These are phyloP conservation scores for Talaromyces marneffei DNA, from an alignment of 2,329 filamentous ascomycete species.

Conservation along the genomic window DNA sequence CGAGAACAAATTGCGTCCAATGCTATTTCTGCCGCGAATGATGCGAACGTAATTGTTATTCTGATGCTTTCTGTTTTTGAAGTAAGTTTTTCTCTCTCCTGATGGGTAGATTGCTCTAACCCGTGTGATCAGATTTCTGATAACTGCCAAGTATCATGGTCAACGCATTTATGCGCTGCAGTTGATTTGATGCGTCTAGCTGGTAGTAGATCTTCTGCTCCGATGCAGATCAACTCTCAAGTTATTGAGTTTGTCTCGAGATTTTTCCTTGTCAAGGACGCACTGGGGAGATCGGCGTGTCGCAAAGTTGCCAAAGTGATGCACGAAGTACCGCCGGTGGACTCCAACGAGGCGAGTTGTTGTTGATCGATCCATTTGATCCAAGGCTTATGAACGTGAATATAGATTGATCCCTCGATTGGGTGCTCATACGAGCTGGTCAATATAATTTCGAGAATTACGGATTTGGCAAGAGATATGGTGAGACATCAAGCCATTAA, in stretches of 20 bases:
- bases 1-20: conserved; percentile 12
- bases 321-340: conserved; percentile 9
- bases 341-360: conserved; percentile 12
- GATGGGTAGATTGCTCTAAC: background rate
- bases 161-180: conserved; percentile 14
- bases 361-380: no score
- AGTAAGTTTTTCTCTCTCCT: background rate
- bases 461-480: conserved; percentile 14
- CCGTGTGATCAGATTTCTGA: conserved; percentile 12
- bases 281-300: conserved; percentile 16
- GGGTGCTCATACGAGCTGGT: conserved; percentile 16
- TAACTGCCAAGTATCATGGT: conserved; percentile 16
- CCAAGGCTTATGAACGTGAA: no score
- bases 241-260: conserved; percentile 14
- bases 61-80: conserved; percentile 16
- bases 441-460: conserved; percentile 14
- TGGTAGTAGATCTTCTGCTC: background rate
- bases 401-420: conserved; percentile 14
- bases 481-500: background rate
- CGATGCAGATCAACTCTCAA: conserved; percentile 1
- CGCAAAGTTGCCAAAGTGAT: conserved; percentile 15
- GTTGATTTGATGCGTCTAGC: conserved; percentile 14
- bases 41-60: conserved; percentile 15
- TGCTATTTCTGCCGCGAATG: conserved; percentile 9
- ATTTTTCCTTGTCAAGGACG: conserved; percentile 17